Percentiles rank a stretch among this genome's conserved stretches.
phyloP scores from a whole-genome alignment of 345 rosid genomes.

The Eucalyptus sp. region DNA sequence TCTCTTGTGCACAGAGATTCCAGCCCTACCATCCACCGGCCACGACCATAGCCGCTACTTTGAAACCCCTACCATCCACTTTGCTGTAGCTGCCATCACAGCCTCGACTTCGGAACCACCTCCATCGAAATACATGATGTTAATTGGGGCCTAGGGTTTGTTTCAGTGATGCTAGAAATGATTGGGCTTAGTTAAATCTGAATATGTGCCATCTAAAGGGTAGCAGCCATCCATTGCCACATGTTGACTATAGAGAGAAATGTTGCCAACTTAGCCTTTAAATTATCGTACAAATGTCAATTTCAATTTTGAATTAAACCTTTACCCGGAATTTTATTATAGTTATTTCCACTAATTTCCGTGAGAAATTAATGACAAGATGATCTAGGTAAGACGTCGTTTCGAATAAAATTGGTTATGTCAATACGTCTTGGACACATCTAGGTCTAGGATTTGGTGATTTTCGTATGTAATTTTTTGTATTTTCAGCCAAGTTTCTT shows the following conservation, averaged over 20 bases:
- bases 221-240: background rate
- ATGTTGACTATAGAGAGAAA: too few species aligned
- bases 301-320: too few species aligned
- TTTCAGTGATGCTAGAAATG: background rate
- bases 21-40: background rate
- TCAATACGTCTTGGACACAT: background rate
- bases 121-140: background rate
- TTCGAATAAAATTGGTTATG: background rate
- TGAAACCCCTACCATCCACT: background rate
- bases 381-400: accelerated
- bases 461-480: background rate
- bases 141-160: background rate
- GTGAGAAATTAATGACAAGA: background rate
- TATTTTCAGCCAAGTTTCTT: background rate
- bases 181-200: background rate
- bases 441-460: background rate
- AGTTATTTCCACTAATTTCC: background rate
- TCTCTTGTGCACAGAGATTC: background rate
- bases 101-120: background rate
- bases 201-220: background rate
- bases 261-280: background rate
- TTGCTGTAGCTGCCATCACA: background rate
- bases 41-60: background rate
- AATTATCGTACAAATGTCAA: too few species aligned
- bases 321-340: accelerated